These are phyloP conservation scores for Parachlorella kessleri DNA, from an alignment of 139 green algal species.

Conservation along the genomic window DNA sequence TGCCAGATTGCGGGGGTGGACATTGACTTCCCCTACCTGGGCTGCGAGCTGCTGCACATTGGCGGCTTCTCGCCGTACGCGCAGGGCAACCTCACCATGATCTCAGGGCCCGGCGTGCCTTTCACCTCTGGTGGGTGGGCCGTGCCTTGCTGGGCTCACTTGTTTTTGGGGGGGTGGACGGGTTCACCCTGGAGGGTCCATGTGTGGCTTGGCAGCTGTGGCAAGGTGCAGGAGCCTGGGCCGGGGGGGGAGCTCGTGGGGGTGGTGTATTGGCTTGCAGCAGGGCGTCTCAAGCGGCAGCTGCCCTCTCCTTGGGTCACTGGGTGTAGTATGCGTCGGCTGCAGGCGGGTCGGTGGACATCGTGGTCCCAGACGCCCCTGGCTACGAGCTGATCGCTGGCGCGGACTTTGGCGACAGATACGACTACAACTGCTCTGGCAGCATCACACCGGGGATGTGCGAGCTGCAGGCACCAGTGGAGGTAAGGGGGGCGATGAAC, in stretches of 20 bases:
- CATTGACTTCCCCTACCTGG: conserved; percentile 29
- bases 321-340: too few relatives aligned
- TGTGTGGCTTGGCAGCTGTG: too few relatives aligned
- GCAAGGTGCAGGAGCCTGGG: too few relatives aligned
- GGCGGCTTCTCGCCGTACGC: conserved; percentile 20
- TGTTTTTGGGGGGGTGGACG: too few relatives aligned
- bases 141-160: too few relatives aligned
- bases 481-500: neutral
- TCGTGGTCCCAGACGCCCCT: conserved; percentile 20
- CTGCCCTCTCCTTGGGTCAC: too few relatives aligned
- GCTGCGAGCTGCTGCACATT: conserved; percentile 39
- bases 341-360: conserved; percentile 30
- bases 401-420: conserved; percentile 26
- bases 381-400: conserved; percentile 26
- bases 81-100: neutral
- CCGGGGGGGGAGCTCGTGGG: too few relatives aligned
- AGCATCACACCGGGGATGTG: neutral
- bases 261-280: too few relatives aligned
- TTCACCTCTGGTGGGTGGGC: conserved; percentile 23
- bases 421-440: conserved; percentile 31
- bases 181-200: too few relatives aligned
- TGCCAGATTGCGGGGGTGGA: conserved; percentile 2
- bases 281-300: too few relatives aligned
- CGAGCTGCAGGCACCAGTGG: neutral
- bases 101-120: conserved; percentile 5